phyloP scores from a whole-genome alignment of 257 asterid species.

The Linaria vulgaris region DNA sequence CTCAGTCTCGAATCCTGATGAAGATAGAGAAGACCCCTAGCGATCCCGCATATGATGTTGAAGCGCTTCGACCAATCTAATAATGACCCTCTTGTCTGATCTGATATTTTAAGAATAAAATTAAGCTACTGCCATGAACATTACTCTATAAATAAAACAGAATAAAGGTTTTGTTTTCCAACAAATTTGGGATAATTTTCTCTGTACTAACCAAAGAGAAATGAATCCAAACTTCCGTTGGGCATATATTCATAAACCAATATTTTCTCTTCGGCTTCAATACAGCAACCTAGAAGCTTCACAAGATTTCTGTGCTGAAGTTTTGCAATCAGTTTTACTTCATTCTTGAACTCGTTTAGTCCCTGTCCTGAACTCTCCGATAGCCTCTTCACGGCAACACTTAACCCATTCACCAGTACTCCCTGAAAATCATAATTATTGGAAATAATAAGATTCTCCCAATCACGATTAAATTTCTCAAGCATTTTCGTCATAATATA shows the following conservation, averaged over 20 bases:
- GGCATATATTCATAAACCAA: constrained; percentile 48
- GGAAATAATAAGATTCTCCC: constrained; percentile 1
- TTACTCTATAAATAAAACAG: no score
- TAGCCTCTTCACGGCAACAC: constrained; percentile 44
- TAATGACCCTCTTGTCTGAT: constrained; percentile 17
- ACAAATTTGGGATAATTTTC: no score
- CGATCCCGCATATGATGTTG: constrained; percentile 25
- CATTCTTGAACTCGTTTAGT: constrained; percentile 41
- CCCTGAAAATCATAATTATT: constrained; percentile 35
- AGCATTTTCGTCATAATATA: not conserved
- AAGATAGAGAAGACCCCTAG: constrained; percentile 31
- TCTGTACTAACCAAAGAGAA: constrained; percentile 36
- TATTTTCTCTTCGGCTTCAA: constrained; percentile 40
- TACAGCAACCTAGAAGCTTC: constrained; percentile 46
- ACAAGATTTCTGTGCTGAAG: constrained; percentile 55
- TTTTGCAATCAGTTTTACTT: constrained; percentile 41
- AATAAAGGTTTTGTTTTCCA: no score
- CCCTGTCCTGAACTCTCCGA: constrained; percentile 50
- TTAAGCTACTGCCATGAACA: not conserved
- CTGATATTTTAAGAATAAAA: constrained; percentile 10
- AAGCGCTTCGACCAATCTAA: constrained; percentile 28
- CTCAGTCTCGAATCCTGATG: constrained; percentile 30
- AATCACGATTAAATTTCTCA: not conserved
- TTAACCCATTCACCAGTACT: constrained; percentile 28
- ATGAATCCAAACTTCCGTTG: constrained; percentile 37